A percentile compares a stretch with the other conserved stretches of the same genome.
These are phyloP conservation scores for Fusarium hainanense DNA, from an alignment of 2,329 filamentous ascomycete species.

Conservation along the genomic window DNA sequence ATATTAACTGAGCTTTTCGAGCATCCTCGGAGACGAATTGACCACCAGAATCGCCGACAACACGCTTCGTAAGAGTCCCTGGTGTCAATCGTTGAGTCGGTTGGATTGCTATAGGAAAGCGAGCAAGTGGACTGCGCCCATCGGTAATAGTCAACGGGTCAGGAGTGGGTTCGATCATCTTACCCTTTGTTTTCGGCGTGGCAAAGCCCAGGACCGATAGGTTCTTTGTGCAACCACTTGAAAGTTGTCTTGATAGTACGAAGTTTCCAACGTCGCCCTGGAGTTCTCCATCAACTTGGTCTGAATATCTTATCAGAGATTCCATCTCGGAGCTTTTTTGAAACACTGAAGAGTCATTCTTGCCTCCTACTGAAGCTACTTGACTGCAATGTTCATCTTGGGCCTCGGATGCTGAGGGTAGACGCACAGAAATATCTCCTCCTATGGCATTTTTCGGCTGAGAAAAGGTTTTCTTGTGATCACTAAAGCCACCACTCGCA, in stretches of 20 bases:
- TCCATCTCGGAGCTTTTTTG: neutral
- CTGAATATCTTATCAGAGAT: neutral
- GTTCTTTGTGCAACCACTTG: slow-evolving; percentile 4
- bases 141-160: slow-evolving; percentile 23
- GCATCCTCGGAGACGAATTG: slow-evolving; percentile 35
- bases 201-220: slow-evolving; percentile 14
- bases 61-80: slow-evolving; percentile 35
- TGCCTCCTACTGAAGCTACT: neutral
- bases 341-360: neutral
- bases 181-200: slow-evolving; percentile 5
- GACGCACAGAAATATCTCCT: neutral
- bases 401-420: neutral
- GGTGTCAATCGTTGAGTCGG: slow-evolving; percentile 42
- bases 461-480: neutral
- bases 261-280: neutral
- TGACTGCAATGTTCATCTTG: neutral
- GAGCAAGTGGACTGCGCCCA: slow-evolving; percentile 40
- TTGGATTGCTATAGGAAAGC: slow-evolving; percentile 46
- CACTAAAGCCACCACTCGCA: neutral
- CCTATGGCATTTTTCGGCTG: neutral
- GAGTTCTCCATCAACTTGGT: neutral
- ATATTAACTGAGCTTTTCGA: slow-evolving; percentile 31
- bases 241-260: slow-evolving; percentile 11
- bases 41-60: slow-evolving; percentile 43
- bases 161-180: slow-evolving; percentile 21